Evolutionary conservation across 306 rosid genomes (phyloP), one percentile per base, ranked within the genome.

Genomic region (Vigna reflexopilosa): DNA sequence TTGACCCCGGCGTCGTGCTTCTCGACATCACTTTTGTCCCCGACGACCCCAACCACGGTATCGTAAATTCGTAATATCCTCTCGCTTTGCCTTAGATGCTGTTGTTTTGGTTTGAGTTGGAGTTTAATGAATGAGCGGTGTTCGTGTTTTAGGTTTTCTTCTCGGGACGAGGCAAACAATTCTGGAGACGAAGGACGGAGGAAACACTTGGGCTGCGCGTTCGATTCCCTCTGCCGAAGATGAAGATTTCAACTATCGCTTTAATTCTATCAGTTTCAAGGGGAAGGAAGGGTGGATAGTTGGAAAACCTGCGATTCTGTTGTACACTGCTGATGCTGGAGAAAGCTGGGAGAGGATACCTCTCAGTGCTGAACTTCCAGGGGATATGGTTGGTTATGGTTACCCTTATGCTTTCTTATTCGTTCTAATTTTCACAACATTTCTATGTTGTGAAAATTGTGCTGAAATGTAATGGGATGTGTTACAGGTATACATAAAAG

Each of bases 241-340:
- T 5, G 98, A 95, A 76, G 98, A 95, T 77, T 95, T 95, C 52
- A 95, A 95, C 83, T 95, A 92, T 76, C 88, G 98, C 57, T 95
- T 95, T 79, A 95, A 95, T 80, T 65, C 97, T 42, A 92, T 95
- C 57, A 95, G 97, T 89, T 95, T 95, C 82, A 85, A 86, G 80
- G 98, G 98, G 73, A 91, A 88, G 70, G 98, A 95, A 78, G 98
- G 98, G 5, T 95, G 98, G 97, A 95, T 95, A 30, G 95, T 95
- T 11, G 98, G 98, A 9, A 92, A 95, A 34, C 98, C 98, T 69
- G 88, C 97, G 20, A 92, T 95, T 78, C 87, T 95, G 6, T 76
- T 95, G 86, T 85, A 91, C 85, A 95, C 98, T 72, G 81, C 93
- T 55, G 91, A 95, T 88, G 86, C 97, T 32, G 98, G 98, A 68